Base-by-base conservation (phyloP, 345 rosid genomes). In the Gossypium bickii region DNA sequence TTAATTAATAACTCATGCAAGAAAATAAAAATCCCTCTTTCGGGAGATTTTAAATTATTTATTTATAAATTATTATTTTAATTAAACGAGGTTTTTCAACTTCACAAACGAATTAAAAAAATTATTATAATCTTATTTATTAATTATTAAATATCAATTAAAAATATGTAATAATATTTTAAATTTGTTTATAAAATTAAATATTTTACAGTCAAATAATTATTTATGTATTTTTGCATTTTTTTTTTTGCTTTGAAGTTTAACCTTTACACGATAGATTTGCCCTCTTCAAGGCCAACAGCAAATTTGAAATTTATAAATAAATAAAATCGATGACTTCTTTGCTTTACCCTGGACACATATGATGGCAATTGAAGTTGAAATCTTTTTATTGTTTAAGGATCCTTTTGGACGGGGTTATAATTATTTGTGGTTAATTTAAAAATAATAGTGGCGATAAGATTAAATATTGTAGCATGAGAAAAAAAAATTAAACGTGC, bases 341-440 rank as follows among this genome's bases (percentile, higher is more conserved):
- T 34, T 34, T 34, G 41, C 41, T 29, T 57, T 22, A 9, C 12
- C 16, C 34, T 62, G 45, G 45, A 62, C 44, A 60, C 65, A 29
- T 34, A 2, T 17, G 13, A 20, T 43, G 38, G 3, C 25, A 2
- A 38, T 38, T 7, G 24, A 34, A 63, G 47, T 12, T 10, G 4
- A 64, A n/a, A 38, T 41, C 9, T 3, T n/a, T 34, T 34, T 34
- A 34, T 4, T 4, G 1, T 34, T 1, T 29, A 29, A 29, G 29
- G 29, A 0, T 27, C 0, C 4, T 27, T 27, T 27, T 0, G 3
- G 29, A 27, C 29, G 0, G 0, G 0, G 29, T 27, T 27, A 0
- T 0, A 27, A 27, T 27, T 27, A 2, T 3, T 3, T 27, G 4
- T 0, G 34, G 0, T 29, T 29, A 34, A 34, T 34, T 1, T 34